Conservation (phyloP, 2,329 filamentous ascomycete genomes). For the Trichoderma hamatum region DNA sequence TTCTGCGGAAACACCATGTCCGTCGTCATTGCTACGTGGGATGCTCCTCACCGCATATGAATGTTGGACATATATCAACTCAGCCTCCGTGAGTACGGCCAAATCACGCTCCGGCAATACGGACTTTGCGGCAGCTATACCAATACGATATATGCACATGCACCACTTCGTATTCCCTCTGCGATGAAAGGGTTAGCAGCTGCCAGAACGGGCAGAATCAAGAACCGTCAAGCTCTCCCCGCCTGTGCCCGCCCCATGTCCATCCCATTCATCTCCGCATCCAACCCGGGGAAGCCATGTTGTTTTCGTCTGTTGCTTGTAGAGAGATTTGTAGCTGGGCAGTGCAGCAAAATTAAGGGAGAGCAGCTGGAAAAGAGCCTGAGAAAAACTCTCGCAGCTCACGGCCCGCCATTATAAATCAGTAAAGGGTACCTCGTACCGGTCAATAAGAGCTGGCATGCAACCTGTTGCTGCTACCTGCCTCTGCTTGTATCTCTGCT, state of each 20-base stretch:
- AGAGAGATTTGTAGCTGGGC: background rate
- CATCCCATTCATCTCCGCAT: background rate
- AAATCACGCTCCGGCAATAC: background rate
- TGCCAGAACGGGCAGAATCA: background rate
- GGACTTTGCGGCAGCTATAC: background rate
- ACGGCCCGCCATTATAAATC: background rate
- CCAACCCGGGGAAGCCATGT: background rate
- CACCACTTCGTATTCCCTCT: background rate
- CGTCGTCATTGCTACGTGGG: background rate
- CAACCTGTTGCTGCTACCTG: background rate
- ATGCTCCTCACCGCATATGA: background rate
- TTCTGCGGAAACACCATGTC: background rate
- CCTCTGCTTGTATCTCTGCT: background rate
- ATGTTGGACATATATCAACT: background rate
- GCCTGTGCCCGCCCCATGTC: background rate
- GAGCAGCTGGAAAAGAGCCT: background rate
- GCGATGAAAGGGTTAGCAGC: background rate
- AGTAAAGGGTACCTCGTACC: background rate
- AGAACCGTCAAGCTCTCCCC: background rate
- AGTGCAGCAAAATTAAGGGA: background rate
- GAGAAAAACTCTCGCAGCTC: background rate
- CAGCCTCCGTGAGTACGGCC: background rate
- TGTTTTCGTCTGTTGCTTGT: background rate
- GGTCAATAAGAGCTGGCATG: background rate
- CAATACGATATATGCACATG: background rate